Conservation (phyloP, 345 rosid genomes). For the Euphorbia pulcherrima region DNA sequence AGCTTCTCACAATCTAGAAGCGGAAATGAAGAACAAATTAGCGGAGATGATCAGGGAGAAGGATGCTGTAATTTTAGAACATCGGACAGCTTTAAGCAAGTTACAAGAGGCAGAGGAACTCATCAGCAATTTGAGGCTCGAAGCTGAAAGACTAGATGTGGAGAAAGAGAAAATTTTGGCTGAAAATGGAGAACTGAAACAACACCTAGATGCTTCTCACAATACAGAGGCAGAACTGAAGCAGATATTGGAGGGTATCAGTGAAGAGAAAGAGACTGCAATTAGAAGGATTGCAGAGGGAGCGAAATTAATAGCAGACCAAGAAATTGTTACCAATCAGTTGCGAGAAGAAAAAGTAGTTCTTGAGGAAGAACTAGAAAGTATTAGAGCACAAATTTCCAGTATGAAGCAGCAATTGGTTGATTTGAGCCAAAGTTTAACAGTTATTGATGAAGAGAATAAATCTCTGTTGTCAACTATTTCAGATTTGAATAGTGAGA, state of each 20-base stretch:
- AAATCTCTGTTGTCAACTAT: constrained; percentile 35
- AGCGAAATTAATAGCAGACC: constrained; percentile 21
- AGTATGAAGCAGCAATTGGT: constrained; percentile 28
- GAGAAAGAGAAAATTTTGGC: constrained; percentile 38
- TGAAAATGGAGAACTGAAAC: constrained; percentile 45
- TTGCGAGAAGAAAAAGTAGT: constrained; percentile 38
- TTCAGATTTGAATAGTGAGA: constrained; percentile 33
- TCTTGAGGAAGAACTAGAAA: constrained; percentile 43
- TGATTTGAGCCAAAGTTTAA: constrained; percentile 39
- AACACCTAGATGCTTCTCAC: constrained; percentile 40
- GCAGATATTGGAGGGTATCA: constrained; percentile 21
- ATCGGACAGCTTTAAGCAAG: constrained; percentile 26
- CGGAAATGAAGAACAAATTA: constrained; percentile 29
- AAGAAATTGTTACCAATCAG: constrained; percentile 33
- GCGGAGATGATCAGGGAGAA: constrained; percentile 23
- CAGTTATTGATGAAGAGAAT: constrained; percentile 46
- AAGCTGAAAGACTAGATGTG: constrained; percentile 41
- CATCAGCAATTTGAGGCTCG: constrained; percentile 45
- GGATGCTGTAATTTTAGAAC: constrained; percentile 13
- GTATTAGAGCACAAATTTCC: constrained; percentile 36
- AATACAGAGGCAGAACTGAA: constrained; percentile 39
- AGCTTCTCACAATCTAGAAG: constrained; percentile 37
- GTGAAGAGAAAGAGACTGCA: constrained; percentile 22
- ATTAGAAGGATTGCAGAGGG: constrained; percentile 32
- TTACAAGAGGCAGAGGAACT: constrained; percentile 48